Evolutionary conservation across 179 eudicot species (phyloP).

Genomic region (Amaranthus tricolor): DNA sequence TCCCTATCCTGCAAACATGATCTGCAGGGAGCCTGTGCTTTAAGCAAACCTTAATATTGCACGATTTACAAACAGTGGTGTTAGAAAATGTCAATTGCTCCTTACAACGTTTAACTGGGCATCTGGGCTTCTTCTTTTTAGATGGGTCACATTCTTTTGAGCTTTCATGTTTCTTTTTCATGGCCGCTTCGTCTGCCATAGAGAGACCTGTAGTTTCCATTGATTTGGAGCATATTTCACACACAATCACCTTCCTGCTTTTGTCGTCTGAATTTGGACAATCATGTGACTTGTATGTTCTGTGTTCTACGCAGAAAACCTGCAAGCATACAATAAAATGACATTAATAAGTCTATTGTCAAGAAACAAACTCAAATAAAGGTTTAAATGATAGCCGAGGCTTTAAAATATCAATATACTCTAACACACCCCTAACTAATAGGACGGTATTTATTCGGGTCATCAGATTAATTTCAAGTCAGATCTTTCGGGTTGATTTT

Average conservation of each 20-base stretch:
- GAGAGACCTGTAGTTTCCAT: constrained; percentile 60
- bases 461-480: too few species aligned
- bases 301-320: constrained; percentile 77
- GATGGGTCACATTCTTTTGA: constrained; percentile 76
- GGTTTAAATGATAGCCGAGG: neutral
- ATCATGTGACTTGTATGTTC: constrained; percentile 61
- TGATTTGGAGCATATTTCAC: constrained; percentile 60
- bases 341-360: neutral
- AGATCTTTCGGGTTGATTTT: too few species aligned
- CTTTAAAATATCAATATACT: too few species aligned
- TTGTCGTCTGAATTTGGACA: constrained; percentile 59
- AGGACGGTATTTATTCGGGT: too few species aligned
- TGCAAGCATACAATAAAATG: constrained; percentile 12
- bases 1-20: constrained; percentile 41
- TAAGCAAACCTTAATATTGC: constrained; percentile 58
- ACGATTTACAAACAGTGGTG: constrained; percentile 54
- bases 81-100: constrained; percentile 68
- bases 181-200: constrained; percentile 47
- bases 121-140: constrained; percentile 71
- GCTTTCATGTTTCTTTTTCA: constrained; percentile 48
- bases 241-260: constrained; percentile 64
- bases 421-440: too few species aligned
- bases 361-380: neutral
- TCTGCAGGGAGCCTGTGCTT: constrained; percentile 74
- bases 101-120: constrained; percentile 63